Conservation (phyloP, 495 filamentous ascomycete species). For the Venustampulla echinocandica region DNA sequence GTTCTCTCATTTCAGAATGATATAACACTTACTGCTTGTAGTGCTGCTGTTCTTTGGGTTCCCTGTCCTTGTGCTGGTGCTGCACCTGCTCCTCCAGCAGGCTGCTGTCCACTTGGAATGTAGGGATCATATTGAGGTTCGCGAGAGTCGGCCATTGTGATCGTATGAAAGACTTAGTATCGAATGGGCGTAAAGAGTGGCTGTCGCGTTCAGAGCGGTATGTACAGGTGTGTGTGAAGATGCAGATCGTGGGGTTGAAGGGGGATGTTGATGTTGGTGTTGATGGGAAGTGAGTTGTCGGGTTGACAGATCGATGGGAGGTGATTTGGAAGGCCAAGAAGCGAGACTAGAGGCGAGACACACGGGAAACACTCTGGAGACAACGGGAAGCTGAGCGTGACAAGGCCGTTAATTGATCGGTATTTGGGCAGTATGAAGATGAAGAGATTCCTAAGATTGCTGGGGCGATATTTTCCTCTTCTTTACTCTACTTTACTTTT, state of each 20-base stretch:
- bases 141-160: constrained; percentile 17
- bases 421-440: no score
- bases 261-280: not conserved
- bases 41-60: constrained; percentile 23
- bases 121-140: constrained; percentile 26
- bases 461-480: no score
- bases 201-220: constrained; percentile 1
- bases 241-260: not conserved
- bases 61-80: constrained; percentile 12
- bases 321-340: not conserved
- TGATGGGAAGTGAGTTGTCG: not conserved
- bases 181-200: not conserved
- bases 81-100: constrained; percentile 16
- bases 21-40: constrained; percentile 28
- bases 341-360: no score
- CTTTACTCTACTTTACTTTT: no score
- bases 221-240: not conserved
- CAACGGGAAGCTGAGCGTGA: not conserved
- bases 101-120: constrained; percentile 16
- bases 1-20: no score
- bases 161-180: not conserved
- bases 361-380: no score
- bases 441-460: no score
- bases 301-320: no score
- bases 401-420: no score